phyloP scores from a whole-genome alignment of 2,329 filamentous ascomycete species.

The Trichoderma atroviride region DNA sequence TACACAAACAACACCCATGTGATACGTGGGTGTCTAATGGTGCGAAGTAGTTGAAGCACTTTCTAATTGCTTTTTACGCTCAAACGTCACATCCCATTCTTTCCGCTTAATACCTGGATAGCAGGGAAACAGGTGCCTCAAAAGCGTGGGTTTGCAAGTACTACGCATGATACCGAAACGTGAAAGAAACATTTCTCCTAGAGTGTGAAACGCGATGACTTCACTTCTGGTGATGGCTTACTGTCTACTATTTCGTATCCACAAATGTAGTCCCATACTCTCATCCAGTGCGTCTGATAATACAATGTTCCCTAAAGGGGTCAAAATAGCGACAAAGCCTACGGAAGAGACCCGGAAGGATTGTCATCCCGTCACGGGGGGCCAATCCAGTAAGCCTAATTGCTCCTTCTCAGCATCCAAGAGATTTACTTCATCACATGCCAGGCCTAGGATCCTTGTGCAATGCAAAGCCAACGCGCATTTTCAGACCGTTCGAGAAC shows the following conservation, averaged over 20 bases:
- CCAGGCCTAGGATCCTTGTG: neutral
- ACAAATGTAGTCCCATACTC: neutral
- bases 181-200: neutral
- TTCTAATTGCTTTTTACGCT: neutral
- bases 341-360: neutral
- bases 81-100: neutral
- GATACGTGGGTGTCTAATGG: neutral
- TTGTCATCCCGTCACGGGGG: neutral
- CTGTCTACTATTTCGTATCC: neutral
- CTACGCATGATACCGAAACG: neutral
- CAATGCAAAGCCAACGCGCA: neutral
- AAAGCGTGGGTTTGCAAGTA: neutral
- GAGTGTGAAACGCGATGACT: neutral
- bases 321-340: neutral
- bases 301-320: neutral
- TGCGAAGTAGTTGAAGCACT: neutral
- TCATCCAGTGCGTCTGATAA: neutral
- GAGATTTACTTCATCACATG: neutral
- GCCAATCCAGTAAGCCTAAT: neutral
- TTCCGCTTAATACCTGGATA: neutral
- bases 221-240: neutral
- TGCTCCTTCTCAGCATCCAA: neutral
- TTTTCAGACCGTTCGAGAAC: conserved; percentile 2
- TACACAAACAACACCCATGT: neutral
- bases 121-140: neutral